These are phyloP conservation scores for Rhamnella rubrinervis DNA, from an alignment of 331 rosid genomes.

Conservation along the genomic window DNA sequence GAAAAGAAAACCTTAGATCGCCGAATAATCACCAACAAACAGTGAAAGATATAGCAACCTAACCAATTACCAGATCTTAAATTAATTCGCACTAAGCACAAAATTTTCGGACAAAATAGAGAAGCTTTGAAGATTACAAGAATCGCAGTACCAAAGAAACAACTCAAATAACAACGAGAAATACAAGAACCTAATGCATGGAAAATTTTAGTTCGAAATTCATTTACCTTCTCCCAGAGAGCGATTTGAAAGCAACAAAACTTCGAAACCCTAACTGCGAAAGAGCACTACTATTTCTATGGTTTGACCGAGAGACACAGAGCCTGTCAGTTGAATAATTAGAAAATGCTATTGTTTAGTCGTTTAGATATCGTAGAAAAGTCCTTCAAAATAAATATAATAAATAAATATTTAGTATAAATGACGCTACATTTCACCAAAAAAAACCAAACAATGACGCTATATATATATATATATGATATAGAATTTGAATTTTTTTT, in stretches of 20 bases:
- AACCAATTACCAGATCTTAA: slow-evolving; percentile 25
- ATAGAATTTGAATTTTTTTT: no score
- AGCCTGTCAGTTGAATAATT: slow-evolving; percentile 6
- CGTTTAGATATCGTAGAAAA: slow-evolving; percentile 6
- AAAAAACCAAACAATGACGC: no score
- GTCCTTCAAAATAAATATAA: no score
- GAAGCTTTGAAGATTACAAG: no score
- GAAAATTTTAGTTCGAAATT: neutral
- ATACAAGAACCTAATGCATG: neutral
- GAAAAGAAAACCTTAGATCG: slow-evolving; percentile 18
- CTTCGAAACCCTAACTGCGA: slow-evolving; percentile 43
- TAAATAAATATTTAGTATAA: no score
- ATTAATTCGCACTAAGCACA: slow-evolving; percentile 8
- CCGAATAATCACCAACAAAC: neutral
- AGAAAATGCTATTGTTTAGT: slow-evolving; percentile 1
- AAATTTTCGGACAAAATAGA: neutral
- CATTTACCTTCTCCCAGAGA: slow-evolving; percentile 34
- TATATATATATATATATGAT: no score
- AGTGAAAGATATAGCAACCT: neutral
- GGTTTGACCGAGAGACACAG: slow-evolving; percentile 31
- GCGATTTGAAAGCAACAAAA: slow-evolving; percentile 16
- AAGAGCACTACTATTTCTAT: slow-evolving; percentile 4
- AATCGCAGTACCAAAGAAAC: neutral
- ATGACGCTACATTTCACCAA: no score
- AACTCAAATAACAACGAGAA: neutral